A percentile compares a stretch with the other conserved stretches of the same genome.
These are phyloP conservation scores for Guillardia theta DNA, from an alignment of 78 protist genomes.

Conservation along the genomic window DNA sequence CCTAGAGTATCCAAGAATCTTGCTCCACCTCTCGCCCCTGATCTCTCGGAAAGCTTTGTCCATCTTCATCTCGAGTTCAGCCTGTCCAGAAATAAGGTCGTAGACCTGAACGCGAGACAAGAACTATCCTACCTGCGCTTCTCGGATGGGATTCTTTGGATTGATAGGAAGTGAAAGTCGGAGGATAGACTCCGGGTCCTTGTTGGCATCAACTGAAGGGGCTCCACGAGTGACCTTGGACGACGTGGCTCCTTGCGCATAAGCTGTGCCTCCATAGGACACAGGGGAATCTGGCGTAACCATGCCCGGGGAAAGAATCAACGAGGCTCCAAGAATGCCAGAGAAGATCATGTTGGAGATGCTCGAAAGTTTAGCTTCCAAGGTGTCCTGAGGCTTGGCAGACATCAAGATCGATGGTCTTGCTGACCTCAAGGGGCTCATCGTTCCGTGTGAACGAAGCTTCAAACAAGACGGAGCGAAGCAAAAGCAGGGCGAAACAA, in stretches of 20 bases:
- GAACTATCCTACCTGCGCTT: background rate
- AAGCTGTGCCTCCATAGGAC: background rate
- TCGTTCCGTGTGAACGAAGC: too few relatives aligned
- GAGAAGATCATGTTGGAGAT: too few relatives aligned
- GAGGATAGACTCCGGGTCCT: background rate
- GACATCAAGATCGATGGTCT: too few relatives aligned
- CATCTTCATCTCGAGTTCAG: background rate
- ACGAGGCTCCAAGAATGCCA: background rate
- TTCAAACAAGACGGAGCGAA: too few relatives aligned
- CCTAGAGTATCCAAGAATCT: too few relatives aligned
- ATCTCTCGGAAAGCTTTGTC: background rate
- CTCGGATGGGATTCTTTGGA: background rate
- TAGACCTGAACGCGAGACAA: background rate
- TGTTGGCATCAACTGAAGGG: slow-evolving; percentile 19
- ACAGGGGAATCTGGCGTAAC: background rate
- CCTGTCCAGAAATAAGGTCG: background rate
- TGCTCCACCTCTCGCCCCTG: background rate
- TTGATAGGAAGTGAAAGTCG: background rate
- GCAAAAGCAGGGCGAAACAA: too few relatives aligned
- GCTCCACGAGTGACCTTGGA: background rate
- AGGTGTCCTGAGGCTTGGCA: too few relatives aligned
- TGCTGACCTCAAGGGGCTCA: too few relatives aligned
- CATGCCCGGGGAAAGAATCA: background rate
- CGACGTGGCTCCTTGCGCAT: background rate
- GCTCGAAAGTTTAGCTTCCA: too few relatives aligned